Evolutionary conservation across 352 stramenopile species (phyloP).

Genomic region (Phytophthora melonis): DNA sequence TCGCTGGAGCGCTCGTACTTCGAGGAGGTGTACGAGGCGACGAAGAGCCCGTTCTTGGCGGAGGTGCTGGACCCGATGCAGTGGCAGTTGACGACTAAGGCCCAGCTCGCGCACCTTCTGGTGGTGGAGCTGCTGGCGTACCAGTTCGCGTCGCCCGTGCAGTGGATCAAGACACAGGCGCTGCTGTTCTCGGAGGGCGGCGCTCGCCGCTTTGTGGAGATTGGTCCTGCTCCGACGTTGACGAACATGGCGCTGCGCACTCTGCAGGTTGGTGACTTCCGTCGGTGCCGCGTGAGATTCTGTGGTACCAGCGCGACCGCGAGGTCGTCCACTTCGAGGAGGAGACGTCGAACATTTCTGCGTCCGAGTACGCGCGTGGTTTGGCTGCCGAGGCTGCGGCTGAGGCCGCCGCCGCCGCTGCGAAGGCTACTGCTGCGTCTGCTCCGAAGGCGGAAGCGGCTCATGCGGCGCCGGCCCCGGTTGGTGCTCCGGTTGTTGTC

Average conservation of each 20-base stretch:
- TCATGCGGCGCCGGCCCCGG: slow-evolving; percentile 38
- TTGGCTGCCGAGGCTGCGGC: slow-evolving; percentile 45
- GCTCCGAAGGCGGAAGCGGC: slow-evolving; percentile 43
- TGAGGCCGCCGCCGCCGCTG: slow-evolving; percentile 36
- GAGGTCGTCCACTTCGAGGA: slow-evolving; percentile 85
- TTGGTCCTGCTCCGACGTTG: slow-evolving; percentile 81
- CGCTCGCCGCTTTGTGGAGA: slow-evolving; percentile 84
- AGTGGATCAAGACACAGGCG: slow-evolving; percentile 91
- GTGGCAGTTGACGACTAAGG: slow-evolving; percentile 72
- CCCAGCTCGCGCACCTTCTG: slow-evolving; percentile 79
- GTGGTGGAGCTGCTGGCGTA: slow-evolving; percentile 90
- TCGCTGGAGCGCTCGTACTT: slow-evolving; percentile 82
- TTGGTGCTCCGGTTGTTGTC: slow-evolving; percentile 38
- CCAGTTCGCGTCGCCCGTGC: slow-evolving; percentile 90
- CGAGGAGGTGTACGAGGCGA: slow-evolving; percentile 74
- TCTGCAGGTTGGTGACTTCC: slow-evolving; percentile 76
- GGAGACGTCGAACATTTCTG: slow-evolving; percentile 69
- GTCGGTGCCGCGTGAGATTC: slow-evolving; percentile 62
- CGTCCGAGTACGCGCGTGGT: slow-evolving; percentile 66
- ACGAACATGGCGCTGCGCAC: slow-evolving; percentile 88
- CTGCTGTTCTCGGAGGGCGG: slow-evolving; percentile 72
- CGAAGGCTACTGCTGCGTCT: slow-evolving; percentile 52
- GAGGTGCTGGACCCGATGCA: slow-evolving; percentile 75
- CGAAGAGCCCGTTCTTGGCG: slow-evolving; percentile 74
- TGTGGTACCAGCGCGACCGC: slow-evolving; percentile 88